These are phyloP conservation scores for Hanseniaspora jakobsenii DNA, from an alignment of 805 yeast species.

Conservation along the genomic window DNA sequence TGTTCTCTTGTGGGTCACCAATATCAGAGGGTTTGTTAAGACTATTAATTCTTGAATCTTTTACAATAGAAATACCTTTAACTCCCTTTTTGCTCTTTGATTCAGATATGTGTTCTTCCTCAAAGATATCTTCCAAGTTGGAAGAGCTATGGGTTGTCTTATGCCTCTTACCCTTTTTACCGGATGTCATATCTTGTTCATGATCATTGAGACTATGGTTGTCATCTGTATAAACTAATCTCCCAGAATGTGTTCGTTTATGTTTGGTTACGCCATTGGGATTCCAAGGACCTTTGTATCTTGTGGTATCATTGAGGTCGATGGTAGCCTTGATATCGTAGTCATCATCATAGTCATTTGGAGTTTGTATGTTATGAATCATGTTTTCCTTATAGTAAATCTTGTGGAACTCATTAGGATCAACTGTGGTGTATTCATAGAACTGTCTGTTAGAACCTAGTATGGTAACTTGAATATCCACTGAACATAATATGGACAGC, in stretches of 20 bases:
- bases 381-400: slow-evolving; percentile 28
- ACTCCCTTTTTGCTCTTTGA: neutral
- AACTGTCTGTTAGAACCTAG: slow-evolving; percentile 71
- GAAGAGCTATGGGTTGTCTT: too few relatives aligned
- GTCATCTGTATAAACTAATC: slow-evolving; percentile 7
- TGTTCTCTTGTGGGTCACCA: too few relatives aligned
- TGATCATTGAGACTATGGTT: neutral
- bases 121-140: slow-evolving; percentile 14
- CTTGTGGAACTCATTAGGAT: slow-evolving; percentile 40
- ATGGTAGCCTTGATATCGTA: slow-evolving; percentile 26
- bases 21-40: too few relatives aligned
- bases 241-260: slow-evolving; percentile 17
- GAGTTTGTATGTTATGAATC: slow-evolving; percentile 50
- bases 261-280: slow-evolving; percentile 14
- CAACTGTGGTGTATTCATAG: slow-evolving; percentile 71
- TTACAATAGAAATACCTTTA: neutral
- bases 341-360: slow-evolving; percentile 55
- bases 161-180: neutral
- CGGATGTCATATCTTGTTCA: neutral
- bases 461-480: slow-evolving; percentile 82
- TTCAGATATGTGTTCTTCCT: slow-evolving; percentile 4
- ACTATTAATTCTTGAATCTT: too few relatives aligned
- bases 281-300: slow-evolving; percentile 15
- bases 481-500: slow-evolving; percentile 78
- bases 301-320: slow-evolving; percentile 16